Percentiles rank a stretch among this genome's conserved stretches.
These are phyloP conservation scores for Hanseniaspora sp. DNA, from an alignment of 1,139 yeast genomes.

Conservation along the genomic window DNA sequence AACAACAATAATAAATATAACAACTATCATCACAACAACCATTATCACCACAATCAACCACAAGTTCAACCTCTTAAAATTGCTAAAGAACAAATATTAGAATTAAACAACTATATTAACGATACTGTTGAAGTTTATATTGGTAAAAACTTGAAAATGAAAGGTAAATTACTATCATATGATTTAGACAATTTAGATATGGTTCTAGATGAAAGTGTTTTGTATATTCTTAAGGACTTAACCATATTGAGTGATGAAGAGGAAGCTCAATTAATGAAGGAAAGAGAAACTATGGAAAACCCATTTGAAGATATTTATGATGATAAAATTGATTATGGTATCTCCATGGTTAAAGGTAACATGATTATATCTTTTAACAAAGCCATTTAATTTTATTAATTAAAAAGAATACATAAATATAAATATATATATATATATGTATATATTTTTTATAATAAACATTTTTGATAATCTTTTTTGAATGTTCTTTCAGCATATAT, in stretches of 20 bases:
- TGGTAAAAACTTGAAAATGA: slow-evolving; percentile 75
- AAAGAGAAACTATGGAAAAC: slow-evolving; percentile 54
- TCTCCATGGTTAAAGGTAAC: slow-evolving; percentile 16
- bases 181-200: slow-evolving; percentile 80
- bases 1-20: slow-evolving; percentile 1
- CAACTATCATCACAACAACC: slow-evolving; percentile 13
- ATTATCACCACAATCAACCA: slow-evolving; percentile 20
- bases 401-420: background rate
- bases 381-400: background rate
- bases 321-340: slow-evolving; percentile 62
- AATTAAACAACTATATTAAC: slow-evolving; percentile 67
- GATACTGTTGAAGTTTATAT: slow-evolving; percentile 65
- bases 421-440: too few relatives aligned
- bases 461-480: too few relatives aligned
- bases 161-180: slow-evolving; percentile 73
- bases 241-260: slow-evolving; percentile 33
- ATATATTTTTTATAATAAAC: too few relatives aligned
- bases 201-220: slow-evolving; percentile 75
- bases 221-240: slow-evolving; percentile 55
- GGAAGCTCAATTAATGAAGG: slow-evolving; percentile 19
- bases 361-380: slow-evolving; percentile 11
- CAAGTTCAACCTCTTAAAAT: slow-evolving; percentile 31
- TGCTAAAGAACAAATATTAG: slow-evolving; percentile 75
- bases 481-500: too few relatives aligned
- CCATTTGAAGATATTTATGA: slow-evolving; percentile 35